phyloP scores from a whole-genome alignment of 2,329 filamentous ascomycete species.

The Alternaria sp. region DNA sequence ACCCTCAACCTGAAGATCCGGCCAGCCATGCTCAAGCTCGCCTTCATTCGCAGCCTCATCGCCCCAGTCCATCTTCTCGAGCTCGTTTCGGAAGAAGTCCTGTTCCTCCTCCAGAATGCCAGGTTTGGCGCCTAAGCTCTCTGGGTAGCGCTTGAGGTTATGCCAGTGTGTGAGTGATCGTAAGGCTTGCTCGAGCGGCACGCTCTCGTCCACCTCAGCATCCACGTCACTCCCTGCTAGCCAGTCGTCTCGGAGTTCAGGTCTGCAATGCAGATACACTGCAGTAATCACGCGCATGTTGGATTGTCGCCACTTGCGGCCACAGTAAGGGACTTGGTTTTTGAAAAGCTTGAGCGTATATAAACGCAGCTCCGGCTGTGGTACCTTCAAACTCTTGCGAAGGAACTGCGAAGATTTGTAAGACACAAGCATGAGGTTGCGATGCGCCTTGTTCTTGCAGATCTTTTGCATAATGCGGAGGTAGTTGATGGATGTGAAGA shows the following conservation, averaged over 20 bases:
- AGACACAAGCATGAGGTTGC: constrained; percentile 89
- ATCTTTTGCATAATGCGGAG: constrained; percentile 97
- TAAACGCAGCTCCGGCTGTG: constrained; percentile 83
- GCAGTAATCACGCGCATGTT: constrained; percentile 99
- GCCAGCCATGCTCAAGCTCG: constrained; percentile 34
- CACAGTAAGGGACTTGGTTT: constrained; percentile 96
- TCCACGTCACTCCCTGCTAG: constrained; percentile 90
- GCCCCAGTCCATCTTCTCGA: constrained; percentile 60
- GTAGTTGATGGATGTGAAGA: constrained; percentile 95
- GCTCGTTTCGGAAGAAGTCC: constrained; percentile 60
- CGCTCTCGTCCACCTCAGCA: constrained; percentile 88
- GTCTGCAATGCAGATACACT: constrained; percentile 91
- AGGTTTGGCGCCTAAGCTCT: constrained; percentile 68
- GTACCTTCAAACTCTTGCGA: constrained; percentile 88
- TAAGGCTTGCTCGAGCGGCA: constrained; percentile 90
- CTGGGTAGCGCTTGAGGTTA: constrained; percentile 83
- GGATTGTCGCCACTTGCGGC: constrained; percentile 94
- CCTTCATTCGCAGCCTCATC: constrained; percentile 40
- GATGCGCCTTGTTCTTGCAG: constrained; percentile 93
- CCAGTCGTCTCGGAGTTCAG: constrained; percentile 95
- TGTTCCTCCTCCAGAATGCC: constrained; percentile 56
- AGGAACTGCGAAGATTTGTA: constrained; percentile 95
- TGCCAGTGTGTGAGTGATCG: constrained; percentile 93
- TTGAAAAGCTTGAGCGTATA: constrained; percentile 99
- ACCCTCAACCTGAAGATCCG: constrained; percentile 42